Conservation (phyloP, 371 early-diverging fungal genomes). For the Lichtheimia ornata region DNA sequence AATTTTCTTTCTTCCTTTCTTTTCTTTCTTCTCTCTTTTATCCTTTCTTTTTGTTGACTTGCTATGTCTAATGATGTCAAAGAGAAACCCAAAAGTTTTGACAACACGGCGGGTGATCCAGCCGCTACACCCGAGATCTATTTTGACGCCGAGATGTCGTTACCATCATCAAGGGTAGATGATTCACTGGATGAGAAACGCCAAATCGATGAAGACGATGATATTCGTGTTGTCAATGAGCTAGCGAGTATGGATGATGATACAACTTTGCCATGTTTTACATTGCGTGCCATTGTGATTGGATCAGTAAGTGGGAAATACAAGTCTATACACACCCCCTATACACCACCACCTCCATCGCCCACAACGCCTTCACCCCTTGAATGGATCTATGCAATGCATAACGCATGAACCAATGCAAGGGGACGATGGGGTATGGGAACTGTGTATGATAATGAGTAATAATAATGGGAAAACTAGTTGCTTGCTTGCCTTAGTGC, state of each 20-base stretch:
- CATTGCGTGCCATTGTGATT: constrained; percentile 30
- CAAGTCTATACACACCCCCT: background rate
- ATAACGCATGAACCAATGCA: too few relatives aligned
- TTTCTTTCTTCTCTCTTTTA: background rate
- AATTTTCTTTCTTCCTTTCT: background rate
- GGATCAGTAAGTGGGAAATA: constrained; percentile 29
- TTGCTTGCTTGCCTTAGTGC: constrained; percentile 38
- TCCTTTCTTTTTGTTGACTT: background rate
- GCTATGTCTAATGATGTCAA: constrained; percentile 1
- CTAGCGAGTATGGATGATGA: constrained; percentile 39
- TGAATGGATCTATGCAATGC: too few relatives aligned
- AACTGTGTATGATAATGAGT: background rate
- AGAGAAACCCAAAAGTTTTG: background rate
- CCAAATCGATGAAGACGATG: constrained; percentile 3
- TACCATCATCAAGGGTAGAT: background rate
- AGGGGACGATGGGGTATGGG: too few relatives aligned
- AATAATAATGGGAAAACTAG: constrained; percentile 12
- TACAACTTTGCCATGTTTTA: constrained; percentile 25
- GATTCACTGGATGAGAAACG: background rate
- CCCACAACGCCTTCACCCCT: too few relatives aligned
- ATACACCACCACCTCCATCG: too few relatives aligned
- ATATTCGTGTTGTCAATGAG: constrained; percentile 35
- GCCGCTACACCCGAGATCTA: constrained; percentile 9
- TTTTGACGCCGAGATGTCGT: background rate
- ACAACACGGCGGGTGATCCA: background rate